These are phyloP conservation scores for Ophiostoma fasciatum DNA, from an alignment of 2,329 filamentous ascomycete species.

Conservation along the genomic window DNA sequence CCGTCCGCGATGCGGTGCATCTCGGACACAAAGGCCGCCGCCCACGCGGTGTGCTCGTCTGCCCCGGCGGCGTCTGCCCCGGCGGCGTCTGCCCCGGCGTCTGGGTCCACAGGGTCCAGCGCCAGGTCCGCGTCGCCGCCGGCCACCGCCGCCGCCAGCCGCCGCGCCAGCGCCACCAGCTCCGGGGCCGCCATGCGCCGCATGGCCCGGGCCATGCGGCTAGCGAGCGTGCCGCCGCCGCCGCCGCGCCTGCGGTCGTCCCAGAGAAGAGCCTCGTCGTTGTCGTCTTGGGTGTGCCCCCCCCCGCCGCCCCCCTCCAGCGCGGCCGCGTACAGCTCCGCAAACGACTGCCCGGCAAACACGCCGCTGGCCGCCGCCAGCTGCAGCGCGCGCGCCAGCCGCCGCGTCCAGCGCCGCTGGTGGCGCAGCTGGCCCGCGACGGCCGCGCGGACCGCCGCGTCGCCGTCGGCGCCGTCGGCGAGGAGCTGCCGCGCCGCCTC, in stretches of 20 bases:
- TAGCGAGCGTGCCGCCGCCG: conserved; percentile 20
- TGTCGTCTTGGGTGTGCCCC: conserved; percentile 18
- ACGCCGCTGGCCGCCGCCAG: conserved; percentile 25
- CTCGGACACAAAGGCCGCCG: too few relatives aligned
- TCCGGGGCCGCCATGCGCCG: conserved; percentile 44
- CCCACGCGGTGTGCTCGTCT: too few relatives aligned
- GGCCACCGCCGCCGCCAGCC: conserved; percentile 23
- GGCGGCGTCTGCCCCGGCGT: conserved; percentile 14
- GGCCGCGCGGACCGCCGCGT: background rate
- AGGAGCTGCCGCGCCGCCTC: conserved; percentile 31
- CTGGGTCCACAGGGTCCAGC: conserved; percentile 20
- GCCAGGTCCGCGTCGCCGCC: conserved; percentile 24
- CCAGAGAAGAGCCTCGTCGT: conserved; percentile 34
- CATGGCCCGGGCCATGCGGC: conserved; percentile 37
- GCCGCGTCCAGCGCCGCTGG: conserved; percentile 18
- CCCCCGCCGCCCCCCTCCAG: conserved; percentile 18
- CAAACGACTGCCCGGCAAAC: conserved; percentile 23
- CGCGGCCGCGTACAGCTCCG: conserved; percentile 45
- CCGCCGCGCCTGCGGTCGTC: conserved; percentile 24
- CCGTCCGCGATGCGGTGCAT: conserved; percentile 30
- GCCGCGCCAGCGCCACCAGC: conserved; percentile 25
- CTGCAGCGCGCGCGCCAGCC: conserved; percentile 34
- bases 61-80: background rate
- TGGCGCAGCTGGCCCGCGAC: conserved; percentile 28
- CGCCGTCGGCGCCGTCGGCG: conserved; percentile 25